These are phyloP conservation scores for Candida oleophila DNA, from an alignment of 805 yeast genomes.

Conservation along the genomic window DNA sequence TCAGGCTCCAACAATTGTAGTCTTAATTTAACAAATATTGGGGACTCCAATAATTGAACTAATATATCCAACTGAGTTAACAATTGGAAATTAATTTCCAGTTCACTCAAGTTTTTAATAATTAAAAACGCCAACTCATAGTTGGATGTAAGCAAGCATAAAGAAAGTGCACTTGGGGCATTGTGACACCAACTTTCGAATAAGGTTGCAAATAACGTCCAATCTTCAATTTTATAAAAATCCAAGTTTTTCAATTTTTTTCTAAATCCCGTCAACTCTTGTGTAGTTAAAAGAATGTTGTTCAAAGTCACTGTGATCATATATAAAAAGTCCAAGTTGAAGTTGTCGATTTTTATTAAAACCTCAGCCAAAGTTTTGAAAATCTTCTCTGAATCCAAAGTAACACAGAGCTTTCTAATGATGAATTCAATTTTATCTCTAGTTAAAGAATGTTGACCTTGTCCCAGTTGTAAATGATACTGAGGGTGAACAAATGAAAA, in stretches of 20 bases:
- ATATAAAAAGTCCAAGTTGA: conserved; percentile 68
- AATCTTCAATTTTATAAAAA: conserved; percentile 52
- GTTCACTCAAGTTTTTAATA: conserved; percentile 74
- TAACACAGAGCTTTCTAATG: conserved; percentile 76
- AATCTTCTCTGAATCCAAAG: conserved; percentile 78
- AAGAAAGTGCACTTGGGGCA: conserved; percentile 81
- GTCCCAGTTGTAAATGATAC: not conserved
- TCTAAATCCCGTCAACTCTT: conserved; percentile 72
- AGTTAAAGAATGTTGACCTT: not conserved
- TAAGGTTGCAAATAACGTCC: conserved; percentile 67
- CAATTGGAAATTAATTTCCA: conserved; percentile 75
- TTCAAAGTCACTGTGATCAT: conserved; percentile 84
- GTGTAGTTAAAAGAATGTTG: conserved; percentile 81
- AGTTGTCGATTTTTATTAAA: conserved; percentile 49
- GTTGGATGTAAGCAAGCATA: conserved; percentile 82
- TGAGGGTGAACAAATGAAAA: not conserved
- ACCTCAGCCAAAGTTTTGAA: conserved; percentile 79
- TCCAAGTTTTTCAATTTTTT: conserved; percentile 61
- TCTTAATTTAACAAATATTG: conserved; percentile 83
- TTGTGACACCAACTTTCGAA: conserved; percentile 92
- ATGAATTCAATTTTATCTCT: conserved; percentile 71
- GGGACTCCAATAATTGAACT: conserved; percentile 88
- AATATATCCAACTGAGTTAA: conserved; percentile 85
- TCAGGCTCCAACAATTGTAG: conserved; percentile 88
- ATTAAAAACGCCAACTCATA: conserved; percentile 87